Conservation (phyloP, 306 rosid genomes). For the Carpinus fangiana region DNA sequence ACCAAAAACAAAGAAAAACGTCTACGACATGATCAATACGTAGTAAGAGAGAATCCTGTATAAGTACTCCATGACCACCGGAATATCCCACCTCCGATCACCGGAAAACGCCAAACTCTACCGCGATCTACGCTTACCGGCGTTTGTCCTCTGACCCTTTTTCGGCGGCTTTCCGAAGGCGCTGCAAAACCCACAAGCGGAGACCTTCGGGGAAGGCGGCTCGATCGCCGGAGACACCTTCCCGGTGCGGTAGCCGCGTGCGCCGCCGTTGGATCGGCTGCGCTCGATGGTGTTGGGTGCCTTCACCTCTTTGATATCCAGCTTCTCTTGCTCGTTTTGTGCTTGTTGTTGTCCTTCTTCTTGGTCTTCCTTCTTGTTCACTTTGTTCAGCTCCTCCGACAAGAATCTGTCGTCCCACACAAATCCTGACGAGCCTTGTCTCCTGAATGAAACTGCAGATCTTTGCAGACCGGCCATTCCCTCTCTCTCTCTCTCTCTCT, state of each 20-base stretch:
- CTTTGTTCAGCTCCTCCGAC: conserved; percentile 50
- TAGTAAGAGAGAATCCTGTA: neutral
- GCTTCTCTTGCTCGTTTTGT: conserved; percentile 1
- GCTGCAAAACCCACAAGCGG: conserved; percentile 69
- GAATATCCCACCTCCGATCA: conserved; percentile 18
- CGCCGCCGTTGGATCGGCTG: conserved; percentile 65
- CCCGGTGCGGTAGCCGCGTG: conserved; percentile 55
- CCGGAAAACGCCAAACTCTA: conserved; percentile 14
- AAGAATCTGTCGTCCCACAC: conserved; percentile 76
- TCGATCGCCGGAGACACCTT: conserved; percentile 65
- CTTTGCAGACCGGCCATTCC: conserved; percentile 81
- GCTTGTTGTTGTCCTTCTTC: conserved; percentile 6
- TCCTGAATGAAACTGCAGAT: conserved; percentile 74
- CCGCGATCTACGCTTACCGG: conserved; percentile 46
- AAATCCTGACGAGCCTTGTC: conserved; percentile 87
- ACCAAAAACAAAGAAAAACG: neutral
- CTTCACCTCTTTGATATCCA: conserved; percentile 15
- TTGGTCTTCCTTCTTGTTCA: conserved; percentile 22
- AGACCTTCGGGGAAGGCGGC: conserved; percentile 83
- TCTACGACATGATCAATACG: neutral
- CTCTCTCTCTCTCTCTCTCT: conserved; percentile 3
- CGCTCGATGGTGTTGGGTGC: conserved; percentile 35
- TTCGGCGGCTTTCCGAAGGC: conserved; percentile 49
- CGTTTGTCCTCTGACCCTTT: conserved; percentile 38
- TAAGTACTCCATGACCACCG: conserved; percentile 5